Percentiles rank a stretch among this genome's conserved stretches.
Conservation (phyloP, 202 grass and related monocot species). For the Carex sylvatica region DNA sequence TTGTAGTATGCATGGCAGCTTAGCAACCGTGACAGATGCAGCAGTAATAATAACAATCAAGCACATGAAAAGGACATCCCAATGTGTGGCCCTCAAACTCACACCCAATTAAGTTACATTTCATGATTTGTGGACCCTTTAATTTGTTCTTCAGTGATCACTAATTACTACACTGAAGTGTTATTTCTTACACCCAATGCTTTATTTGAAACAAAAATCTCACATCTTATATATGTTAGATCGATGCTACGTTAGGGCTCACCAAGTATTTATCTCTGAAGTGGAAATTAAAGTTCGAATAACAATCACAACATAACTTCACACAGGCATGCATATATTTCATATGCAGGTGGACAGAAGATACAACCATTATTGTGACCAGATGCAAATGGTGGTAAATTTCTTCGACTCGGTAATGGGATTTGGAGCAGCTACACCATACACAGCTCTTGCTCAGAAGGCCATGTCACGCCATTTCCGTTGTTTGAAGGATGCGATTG, state of each 20-base stretch:
- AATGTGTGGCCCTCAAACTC: background rate
- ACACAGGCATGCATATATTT: background rate
- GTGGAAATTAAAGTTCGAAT: background rate
- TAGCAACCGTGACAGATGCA: conserved; percentile 16
- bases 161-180: background rate
- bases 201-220: background rate
- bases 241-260: background rate
- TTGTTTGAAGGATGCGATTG: conserved; percentile 92
- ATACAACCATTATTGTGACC: conserved; percentile 99
- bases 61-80: conserved; percentile 24
- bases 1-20: background rate
- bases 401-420: conserved; percentile 99
- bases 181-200: background rate
- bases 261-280: background rate
- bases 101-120: background rate
- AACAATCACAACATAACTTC: background rate
- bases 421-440: conserved; percentile 83
- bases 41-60: conserved; percentile 17
- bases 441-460: conserved; percentile 94
- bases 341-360: conserved; percentile 74
- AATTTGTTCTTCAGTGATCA: background rate
- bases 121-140: conserved; percentile 22
- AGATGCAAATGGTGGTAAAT: conserved; percentile 99
- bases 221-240: background rate
- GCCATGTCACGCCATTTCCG: conserved; percentile 99